Evolutionary conservation across 2,329 filamentous ascomycete genomes (phyloP).

Genomic region (Clathrospora elynae): DNA sequence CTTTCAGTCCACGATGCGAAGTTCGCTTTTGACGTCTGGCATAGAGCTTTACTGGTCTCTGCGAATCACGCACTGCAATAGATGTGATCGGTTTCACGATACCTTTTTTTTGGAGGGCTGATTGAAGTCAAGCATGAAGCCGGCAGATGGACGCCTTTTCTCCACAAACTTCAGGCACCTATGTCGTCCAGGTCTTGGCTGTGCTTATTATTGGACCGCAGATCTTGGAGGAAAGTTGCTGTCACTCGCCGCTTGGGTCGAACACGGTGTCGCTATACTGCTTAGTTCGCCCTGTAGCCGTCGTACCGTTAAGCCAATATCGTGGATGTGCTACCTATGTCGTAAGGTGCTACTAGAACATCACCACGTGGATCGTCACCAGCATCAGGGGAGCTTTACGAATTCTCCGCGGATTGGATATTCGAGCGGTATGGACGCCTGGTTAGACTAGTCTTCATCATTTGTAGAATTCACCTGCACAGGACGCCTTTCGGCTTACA

Average conservation of each 20-base stretch:
- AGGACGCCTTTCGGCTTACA: slow-evolving; percentile 1
- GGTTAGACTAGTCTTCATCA: slow-evolving; percentile 3
- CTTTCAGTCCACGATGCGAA: too few relatives aligned
- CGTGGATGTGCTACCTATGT: slow-evolving; percentile 1
- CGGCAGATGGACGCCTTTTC: not conserved
- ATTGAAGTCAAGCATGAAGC: not conserved
- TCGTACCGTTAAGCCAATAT: not conserved
- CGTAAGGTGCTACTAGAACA: slow-evolving; percentile 4
- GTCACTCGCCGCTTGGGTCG: too few relatives aligned
- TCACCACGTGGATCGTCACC: slow-evolving; percentile 1
- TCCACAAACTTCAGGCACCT: not conserved
- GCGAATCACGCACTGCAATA: not conserved
- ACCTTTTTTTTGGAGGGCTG: too few relatives aligned
- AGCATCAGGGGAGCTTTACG: not conserved
- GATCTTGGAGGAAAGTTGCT: too few relatives aligned
- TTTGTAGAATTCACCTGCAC: not conserved
- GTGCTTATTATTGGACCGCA: not conserved
- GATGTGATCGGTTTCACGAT: too few relatives aligned
- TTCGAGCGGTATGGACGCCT: not conserved
- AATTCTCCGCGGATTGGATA: not conserved
- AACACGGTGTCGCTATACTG: not conserved
- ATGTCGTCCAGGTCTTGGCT: not conserved
- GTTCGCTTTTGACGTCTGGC: too few relatives aligned
- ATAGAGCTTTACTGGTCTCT: too few relatives aligned
- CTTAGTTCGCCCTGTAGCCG: not conserved